Evolutionary conservation across 225 moss, liverwort and hornwort genomes (phyloP).

Genomic region (Marchantia paleacea): DNA sequence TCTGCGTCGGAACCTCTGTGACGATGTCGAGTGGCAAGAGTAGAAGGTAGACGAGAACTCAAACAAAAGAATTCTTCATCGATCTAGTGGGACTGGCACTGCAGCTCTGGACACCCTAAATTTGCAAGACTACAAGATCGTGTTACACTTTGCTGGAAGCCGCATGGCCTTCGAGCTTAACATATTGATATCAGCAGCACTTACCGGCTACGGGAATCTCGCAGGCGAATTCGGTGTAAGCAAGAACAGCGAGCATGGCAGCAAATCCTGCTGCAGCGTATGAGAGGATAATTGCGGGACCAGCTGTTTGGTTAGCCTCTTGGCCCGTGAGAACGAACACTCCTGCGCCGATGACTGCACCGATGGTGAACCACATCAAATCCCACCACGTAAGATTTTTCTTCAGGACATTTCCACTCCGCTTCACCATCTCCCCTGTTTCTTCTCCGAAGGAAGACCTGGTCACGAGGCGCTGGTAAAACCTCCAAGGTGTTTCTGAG

Average conservation of each 20-base stretch:
- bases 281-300: constrained; percentile 68
- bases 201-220: constrained; percentile 85
- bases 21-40: too few relatives aligned
- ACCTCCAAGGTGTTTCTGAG: neutral
- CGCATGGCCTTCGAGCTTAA: neutral
- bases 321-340: constrained; percentile 85
- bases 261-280: constrained; percentile 61
- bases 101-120: neutral
- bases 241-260: constrained; percentile 56
- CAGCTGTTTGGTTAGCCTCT: constrained; percentile 56
- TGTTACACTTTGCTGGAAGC: neutral
- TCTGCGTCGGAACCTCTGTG: too few relatives aligned
- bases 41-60: too few relatives aligned
- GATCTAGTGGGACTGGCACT: neutral
- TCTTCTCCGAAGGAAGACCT: constrained; percentile 18
- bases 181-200: too few relatives aligned
- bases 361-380: constrained; percentile 78
- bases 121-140: neutral
- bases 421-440: constrained; percentile 31
- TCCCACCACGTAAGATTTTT: constrained; percentile 67
- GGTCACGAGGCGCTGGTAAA: neutral
- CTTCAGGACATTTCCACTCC: constrained; percentile 61
- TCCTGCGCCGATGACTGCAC: constrained; percentile 70
- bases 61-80: too few relatives aligned
- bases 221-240: constrained; percentile 64